Percentiles rank a stretch among this genome's conserved stretches.
phyloP scores from a whole-genome alignment of 2,329 filamentous ascomycete genomes.

The Fusarium nygamai region DNA sequence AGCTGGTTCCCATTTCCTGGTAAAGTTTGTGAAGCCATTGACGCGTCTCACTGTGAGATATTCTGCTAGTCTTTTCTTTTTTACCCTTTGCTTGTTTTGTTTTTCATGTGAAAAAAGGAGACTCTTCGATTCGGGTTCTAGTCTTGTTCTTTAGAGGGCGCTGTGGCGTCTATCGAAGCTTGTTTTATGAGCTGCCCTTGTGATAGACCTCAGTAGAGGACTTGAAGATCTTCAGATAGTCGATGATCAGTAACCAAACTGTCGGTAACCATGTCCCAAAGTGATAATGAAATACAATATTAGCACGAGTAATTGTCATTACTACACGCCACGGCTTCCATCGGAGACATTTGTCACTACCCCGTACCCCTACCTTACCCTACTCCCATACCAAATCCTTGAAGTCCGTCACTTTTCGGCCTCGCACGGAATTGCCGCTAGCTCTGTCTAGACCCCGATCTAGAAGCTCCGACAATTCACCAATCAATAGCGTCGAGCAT shows the following conservation, averaged over 20 bases:
- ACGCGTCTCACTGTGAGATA: neutral
- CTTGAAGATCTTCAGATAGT: neutral
- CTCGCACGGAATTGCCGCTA: neutral
- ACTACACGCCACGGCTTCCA: too few species aligned
- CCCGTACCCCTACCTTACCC: neutral
- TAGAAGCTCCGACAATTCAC: neutral
- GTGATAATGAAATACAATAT: neutral
- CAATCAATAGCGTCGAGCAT: neutral
- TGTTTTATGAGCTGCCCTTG: neutral
- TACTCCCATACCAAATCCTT: neutral
- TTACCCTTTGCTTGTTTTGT: neutral
- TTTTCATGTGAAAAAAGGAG: too few species aligned
- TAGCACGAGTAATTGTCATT: neutral
- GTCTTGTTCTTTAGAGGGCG: neutral
- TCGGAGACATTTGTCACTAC: neutral
- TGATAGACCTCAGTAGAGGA: fast-evolving
- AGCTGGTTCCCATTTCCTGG: neutral
- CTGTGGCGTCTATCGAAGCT: neutral
- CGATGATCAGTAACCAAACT: neutral
- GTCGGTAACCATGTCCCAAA: neutral
- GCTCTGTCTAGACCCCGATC: neutral
- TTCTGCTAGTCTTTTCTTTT: neutral
- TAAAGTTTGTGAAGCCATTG: neutral
- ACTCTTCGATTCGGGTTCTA: neutral
- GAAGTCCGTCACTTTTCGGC: neutral